Evolutionary conservation across 2,329 filamentous ascomycete genomes (phyloP).

Genomic region (Cladophialophora immunda): DNA sequence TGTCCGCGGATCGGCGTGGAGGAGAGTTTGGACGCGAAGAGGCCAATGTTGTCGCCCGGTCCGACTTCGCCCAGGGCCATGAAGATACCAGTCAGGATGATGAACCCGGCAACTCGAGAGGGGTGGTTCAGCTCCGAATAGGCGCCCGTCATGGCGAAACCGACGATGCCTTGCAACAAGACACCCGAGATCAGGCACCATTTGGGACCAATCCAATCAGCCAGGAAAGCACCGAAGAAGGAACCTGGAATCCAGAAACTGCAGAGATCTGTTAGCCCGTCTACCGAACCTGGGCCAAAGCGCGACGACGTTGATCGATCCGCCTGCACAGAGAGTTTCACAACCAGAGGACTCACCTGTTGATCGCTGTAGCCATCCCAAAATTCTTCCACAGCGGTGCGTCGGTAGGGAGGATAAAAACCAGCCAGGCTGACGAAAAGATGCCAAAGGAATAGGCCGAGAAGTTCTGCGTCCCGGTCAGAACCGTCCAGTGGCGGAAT

Average conservation of each 20-base stretch:
- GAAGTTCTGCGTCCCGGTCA: conserved; percentile 62
- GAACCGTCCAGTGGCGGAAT: background rate
- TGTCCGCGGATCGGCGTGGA: conserved; percentile 85
- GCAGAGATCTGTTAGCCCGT: background rate
- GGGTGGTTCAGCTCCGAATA: conserved; percentile 74
- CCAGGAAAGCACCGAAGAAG: conserved; percentile 76
- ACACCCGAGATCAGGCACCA: conserved; percentile 78
- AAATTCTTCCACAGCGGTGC: conserved; percentile 78
- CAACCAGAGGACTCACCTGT: conserved; percentile 49
- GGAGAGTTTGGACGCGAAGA: conserved; percentile 85
- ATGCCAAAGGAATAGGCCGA: conserved; percentile 85
- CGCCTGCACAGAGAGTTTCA: background rate
- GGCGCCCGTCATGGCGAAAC: conserved; percentile 86
- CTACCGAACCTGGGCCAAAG: background rate
- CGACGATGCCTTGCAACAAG: conserved; percentile 75
- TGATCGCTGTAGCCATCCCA: conserved; percentile 89
- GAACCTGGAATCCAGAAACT: conserved; percentile 88
- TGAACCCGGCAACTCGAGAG: conserved; percentile 75
- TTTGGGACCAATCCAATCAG: conserved; percentile 81
- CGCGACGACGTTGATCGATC: background rate
- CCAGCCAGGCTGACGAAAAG: conserved; percentile 72
- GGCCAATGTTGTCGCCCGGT: conserved; percentile 89
- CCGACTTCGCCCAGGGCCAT: conserved; percentile 80
- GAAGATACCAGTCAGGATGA: conserved; percentile 82
- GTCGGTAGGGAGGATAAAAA: conserved; percentile 67